phyloP scores from a whole-genome alignment of 2,329 filamentous ascomycete species.

The Aspergillus quadricinctus region DNA sequence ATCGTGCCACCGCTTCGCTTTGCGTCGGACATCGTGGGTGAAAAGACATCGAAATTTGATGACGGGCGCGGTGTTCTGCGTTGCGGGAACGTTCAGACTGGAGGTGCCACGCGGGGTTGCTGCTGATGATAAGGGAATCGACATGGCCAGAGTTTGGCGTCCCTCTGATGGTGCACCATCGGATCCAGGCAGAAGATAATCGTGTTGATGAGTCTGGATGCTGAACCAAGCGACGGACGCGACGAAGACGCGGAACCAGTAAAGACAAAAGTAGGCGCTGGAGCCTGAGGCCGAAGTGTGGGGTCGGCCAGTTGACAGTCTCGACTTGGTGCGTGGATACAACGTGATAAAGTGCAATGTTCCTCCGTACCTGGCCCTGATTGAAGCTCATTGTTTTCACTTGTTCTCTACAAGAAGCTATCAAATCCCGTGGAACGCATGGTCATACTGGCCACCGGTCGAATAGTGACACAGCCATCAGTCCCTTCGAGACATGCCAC shows the following conservation, averaged over 20 bases:
- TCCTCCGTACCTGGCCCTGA: too few relatives aligned
- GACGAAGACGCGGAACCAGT: background rate
- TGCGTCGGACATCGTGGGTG: slow-evolving; percentile 77
- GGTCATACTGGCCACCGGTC: too few relatives aligned
- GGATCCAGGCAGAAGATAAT: background rate
- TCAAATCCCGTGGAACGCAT: too few relatives aligned
- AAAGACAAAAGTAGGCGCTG: background rate
- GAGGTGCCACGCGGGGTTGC: slow-evolving; percentile 26
- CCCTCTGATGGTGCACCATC: slow-evolving; percentile 8
- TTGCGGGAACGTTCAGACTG: slow-evolving; percentile 41
- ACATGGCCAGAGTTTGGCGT: slow-evolving; percentile 18
- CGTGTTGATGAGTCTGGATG: background rate
- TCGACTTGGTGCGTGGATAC: background rate
- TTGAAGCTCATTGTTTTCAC: background rate
- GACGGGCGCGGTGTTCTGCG: slow-evolving; percentile 67
- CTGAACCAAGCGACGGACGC: background rate
- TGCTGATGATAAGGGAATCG: slow-evolving; percentile 18
- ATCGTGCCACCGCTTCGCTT: slow-evolving; percentile 93
- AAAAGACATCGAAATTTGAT: slow-evolving; percentile 82
- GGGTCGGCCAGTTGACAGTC: background rate
- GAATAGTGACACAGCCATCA: too few relatives aligned
- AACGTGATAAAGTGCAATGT: background rate
- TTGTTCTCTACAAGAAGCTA: background rate
- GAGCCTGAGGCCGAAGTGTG: background rate
- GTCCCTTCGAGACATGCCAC: too few relatives aligned